Conservation (phyloP, 2,329 filamentous ascomycete species). For the Sporothrix mexicana region DNA sequence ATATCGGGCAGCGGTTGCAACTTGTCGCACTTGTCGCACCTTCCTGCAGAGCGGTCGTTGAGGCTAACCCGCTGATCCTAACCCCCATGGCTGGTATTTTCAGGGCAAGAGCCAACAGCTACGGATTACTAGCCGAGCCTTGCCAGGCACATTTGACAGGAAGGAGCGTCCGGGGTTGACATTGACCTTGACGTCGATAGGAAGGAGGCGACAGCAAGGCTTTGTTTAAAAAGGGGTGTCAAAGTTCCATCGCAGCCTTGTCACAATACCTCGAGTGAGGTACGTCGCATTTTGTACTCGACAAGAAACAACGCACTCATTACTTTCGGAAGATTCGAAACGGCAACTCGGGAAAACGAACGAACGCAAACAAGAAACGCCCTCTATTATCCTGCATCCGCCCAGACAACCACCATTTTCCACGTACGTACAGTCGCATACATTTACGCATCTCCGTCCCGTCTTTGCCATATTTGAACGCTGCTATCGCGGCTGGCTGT, state of each 20-base stretch:
- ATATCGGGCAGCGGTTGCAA: neutral
- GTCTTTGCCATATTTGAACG: conserved; percentile 3
- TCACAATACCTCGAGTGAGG: neutral
- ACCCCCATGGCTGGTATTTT: neutral
- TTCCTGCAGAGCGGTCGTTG: conserved; percentile 1
- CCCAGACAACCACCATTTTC: conserved; percentile 11
- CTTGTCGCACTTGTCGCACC: neutral
- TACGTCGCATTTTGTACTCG: neutral
- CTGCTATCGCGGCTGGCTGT: conserved; percentile 13
- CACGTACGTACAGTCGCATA: neutral
- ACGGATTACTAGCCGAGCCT: conserved; percentile 19
- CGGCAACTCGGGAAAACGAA: conserved; percentile 8
- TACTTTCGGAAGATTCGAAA: neutral
- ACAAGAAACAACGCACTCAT: neutral
- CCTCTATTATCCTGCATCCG: neutral
- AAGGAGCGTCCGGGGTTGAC: conserved; percentile 3
- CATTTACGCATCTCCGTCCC: conserved; percentile 8
- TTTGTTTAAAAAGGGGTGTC: neutral
- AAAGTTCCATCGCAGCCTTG: conserved; percentile 4
- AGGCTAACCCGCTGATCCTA: conserved; percentile 13
- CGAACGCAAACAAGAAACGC: neutral
- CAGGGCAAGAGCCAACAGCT: conserved; percentile 19
- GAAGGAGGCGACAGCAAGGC: neutral
- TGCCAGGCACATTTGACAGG: conserved; percentile 21
- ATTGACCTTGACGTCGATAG: neutral